These are phyloP conservation scores for Fusarium udum DNA, from an alignment of 2,329 filamentous ascomycete species.

Conservation along the genomic window DNA sequence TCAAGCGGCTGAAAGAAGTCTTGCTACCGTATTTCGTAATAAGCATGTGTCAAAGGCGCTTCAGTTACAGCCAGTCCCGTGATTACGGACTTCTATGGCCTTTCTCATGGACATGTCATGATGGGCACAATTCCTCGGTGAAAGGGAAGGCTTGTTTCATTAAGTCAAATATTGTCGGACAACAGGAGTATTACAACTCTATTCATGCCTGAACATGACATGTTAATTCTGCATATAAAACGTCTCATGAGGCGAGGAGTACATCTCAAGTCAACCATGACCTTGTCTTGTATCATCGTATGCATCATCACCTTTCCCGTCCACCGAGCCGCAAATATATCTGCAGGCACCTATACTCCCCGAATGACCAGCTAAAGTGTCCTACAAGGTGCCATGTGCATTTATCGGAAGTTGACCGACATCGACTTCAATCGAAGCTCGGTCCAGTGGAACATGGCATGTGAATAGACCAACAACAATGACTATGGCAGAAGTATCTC, in stretches of 20 bases:
- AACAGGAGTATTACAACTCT: neutral
- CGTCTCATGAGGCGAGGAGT: neutral
- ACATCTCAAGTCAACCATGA: neutral
- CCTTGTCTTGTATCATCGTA: neutral
- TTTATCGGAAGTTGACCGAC: conserved; percentile 25
- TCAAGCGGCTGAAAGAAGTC: neutral
- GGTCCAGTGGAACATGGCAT: conserved; percentile 8
- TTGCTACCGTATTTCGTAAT: neutral
- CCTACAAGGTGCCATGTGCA: neutral
- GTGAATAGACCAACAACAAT: neutral
- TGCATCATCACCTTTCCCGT: conserved; percentile 6
- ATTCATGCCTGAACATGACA: neutral
- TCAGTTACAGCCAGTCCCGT: neutral
- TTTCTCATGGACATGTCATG: neutral
- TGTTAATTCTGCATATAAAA: neutral
- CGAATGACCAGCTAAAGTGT: neutral
- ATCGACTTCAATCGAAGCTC: conserved; percentile 1
- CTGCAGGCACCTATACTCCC: neutral
- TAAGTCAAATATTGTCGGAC: neutral
- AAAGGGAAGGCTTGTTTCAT: conserved; percentile 14
- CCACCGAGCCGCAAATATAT: neutral
- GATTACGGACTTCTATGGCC: neutral
- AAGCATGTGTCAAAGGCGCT: neutral
- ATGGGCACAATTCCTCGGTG: conserved; percentile 2
- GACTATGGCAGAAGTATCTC: neutral